Conservation (phyloP, 495 filamentous ascomycete genomes). For the Hypoxylon fragiforme region DNA sequence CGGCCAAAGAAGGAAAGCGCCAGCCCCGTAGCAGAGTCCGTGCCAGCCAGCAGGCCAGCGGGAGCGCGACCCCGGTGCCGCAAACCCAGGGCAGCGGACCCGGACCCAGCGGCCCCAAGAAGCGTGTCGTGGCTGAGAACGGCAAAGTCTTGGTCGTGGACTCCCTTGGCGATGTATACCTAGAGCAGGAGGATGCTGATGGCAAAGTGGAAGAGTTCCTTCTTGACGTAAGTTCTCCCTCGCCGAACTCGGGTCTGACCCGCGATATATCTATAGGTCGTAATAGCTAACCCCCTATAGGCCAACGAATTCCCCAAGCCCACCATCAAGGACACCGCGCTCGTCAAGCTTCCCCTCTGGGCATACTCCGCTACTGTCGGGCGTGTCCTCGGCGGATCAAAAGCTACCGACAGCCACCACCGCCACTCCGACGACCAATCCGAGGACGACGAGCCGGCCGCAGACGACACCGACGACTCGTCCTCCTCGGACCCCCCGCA, state of each 20-base stretch:
- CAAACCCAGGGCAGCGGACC: conserved; percentile 47
- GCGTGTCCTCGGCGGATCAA: conserved; percentile 49
- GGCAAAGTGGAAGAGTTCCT: conserved; percentile 80
- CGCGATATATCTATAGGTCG: background rate
- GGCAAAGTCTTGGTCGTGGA: conserved; percentile 95
- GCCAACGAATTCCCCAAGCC: conserved; percentile 67
- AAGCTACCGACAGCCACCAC: conserved; percentile 40
- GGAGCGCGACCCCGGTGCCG: conserved; percentile 33
- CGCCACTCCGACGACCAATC: too few species aligned
- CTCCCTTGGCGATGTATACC: conserved; percentile 83
- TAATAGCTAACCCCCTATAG: conserved; percentile 34
- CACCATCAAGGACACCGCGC: conserved; percentile 67
- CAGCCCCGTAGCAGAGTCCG: conserved; percentile 33
- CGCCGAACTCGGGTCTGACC: background rate
- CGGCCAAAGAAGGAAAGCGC: conserved; percentile 38
- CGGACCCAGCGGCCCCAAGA: conserved; percentile 68
- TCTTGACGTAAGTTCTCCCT: conserved; percentile 66
- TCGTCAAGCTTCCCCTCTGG: conserved; percentile 71
- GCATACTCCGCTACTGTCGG: conserved; percentile 61
- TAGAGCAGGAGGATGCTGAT: conserved; percentile 87
- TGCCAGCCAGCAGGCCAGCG: conserved; percentile 39
- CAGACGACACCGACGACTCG: conserved; percentile 35
- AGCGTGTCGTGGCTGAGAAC: conserved; percentile 87
- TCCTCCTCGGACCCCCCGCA: conserved; percentile 39
- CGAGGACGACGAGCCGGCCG: too few species aligned